phyloP scores from a whole-genome alignment of 2,329 filamentous ascomycete species.

The Calonectria pseudoturangicola region DNA sequence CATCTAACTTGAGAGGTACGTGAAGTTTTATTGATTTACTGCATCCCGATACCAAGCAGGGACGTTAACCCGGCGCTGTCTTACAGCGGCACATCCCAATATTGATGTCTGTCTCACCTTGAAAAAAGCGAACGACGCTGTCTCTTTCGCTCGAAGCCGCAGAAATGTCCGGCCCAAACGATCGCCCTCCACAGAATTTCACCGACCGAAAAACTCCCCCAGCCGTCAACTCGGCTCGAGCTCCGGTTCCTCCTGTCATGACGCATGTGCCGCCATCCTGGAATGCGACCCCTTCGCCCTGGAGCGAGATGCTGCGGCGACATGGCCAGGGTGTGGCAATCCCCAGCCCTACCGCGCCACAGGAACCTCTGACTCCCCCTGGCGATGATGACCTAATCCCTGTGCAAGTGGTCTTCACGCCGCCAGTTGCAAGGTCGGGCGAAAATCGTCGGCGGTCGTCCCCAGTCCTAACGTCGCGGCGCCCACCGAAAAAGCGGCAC shows the following conservation, averaged over 20 bases:
- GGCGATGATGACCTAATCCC: constrained; percentile 65
- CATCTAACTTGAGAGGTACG: no score
- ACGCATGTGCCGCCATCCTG: constrained; percentile 50
- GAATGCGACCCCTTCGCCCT: constrained; percentile 48
- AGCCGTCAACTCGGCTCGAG: constrained; percentile 37
- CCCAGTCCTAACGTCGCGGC: constrained; percentile 84
- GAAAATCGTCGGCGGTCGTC: constrained; percentile 91
- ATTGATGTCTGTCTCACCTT: no score
- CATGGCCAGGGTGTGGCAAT: constrained; percentile 54
- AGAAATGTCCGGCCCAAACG: no score
- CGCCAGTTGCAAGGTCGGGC: constrained; percentile 87
- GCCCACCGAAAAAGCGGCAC: constrained; percentile 87
- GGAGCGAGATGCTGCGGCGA: constrained; percentile 59
- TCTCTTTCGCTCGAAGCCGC: no score
- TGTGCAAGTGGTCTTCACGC: constrained; percentile 85
- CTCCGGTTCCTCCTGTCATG: constrained; percentile 47
- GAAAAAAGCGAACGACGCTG: no score
- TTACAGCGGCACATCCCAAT: no score
- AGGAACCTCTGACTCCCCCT: constrained; percentile 62
- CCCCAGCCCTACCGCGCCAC: constrained; percentile 58
- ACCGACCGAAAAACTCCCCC: no score
- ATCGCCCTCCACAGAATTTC: no score
- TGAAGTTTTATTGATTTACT: no score
- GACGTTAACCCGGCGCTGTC: no score
- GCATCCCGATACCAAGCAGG: no score